Percentiles rank a stretch among this genome's conserved stretches.
phyloP scores from a whole-genome alignment of 345 rosid species.

The Corchorus olitorius region DNA sequence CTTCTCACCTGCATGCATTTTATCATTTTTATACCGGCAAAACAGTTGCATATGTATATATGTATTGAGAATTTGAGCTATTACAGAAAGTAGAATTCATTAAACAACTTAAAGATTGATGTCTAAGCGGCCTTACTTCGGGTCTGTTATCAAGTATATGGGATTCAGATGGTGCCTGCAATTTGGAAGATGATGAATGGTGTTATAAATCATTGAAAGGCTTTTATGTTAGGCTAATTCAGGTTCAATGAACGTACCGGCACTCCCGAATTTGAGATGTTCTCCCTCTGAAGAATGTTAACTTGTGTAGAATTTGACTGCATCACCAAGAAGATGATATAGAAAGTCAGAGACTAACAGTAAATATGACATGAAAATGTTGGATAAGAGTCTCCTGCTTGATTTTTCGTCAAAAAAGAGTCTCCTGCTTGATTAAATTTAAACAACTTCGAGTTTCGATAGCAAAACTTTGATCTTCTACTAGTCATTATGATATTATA shows the following conservation, averaged over 20 bases:
- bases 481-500: not conserved
- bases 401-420: too few relatives aligned
- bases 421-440: not conserved
- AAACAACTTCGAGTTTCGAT: not conserved
- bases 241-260: constrained; percentile 25
- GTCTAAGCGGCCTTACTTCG: constrained; percentile 42
- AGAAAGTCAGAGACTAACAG: not conserved
- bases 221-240: constrained; percentile 20
- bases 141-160: constrained; percentile 57
- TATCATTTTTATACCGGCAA: not conserved
- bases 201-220: not conserved
- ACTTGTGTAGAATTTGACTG: constrained; percentile 25
- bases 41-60: too few relatives aligned
- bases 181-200: not conserved
- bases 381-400: not conserved
- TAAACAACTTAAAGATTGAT: not conserved
- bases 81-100: not conserved
- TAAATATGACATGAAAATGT: not conserved
- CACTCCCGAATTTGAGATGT: constrained; percentile 10
- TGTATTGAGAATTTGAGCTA: not conserved
- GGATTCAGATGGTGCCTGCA: constrained; percentile 49
- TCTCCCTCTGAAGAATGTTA: constrained; percentile 22
- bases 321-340: constrained; percentile 5
- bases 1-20: constrained; percentile 60
- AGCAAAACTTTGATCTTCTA: not conserved